Evolutionary conservation across 2,329 filamentous ascomycete genomes (phyloP).

Genomic region (Pyricularia grisea): DNA sequence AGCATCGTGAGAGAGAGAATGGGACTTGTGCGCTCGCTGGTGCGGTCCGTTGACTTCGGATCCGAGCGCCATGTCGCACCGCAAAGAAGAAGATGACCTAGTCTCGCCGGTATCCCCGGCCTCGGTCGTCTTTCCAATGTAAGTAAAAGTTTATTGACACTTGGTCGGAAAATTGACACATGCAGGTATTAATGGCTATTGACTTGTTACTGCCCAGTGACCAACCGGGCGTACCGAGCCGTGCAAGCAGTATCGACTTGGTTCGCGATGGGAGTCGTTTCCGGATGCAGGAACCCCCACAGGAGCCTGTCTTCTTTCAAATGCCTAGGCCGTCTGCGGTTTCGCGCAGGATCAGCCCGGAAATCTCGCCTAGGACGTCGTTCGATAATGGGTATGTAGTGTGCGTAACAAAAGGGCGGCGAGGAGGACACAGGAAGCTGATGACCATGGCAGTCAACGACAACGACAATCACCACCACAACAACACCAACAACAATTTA

Average conservation of each 20-base stretch:
- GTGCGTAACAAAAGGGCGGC: not conserved
- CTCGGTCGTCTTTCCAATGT: slow-evolving; percentile 1
- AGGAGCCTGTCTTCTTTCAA: not conserved
- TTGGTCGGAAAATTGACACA: not conserved
- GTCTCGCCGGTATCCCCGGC: slow-evolving; percentile 1
- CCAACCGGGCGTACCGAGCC: not conserved
- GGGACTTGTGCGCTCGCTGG: not conserved
- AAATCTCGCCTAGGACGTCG: not conserved
- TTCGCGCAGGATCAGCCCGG: not conserved
- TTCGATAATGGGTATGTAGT: not conserved
- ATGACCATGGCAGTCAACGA: not conserved
- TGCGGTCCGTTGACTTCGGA: slow-evolving; percentile 1
- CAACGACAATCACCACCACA: not conserved
- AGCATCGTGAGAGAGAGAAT: not conserved
- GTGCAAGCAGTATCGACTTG: not conserved
- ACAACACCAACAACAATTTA: not conserved
- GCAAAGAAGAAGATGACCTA: slow-evolving; percentile 1
- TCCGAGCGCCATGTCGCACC: slow-evolving; percentile 1
- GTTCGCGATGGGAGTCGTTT: not conserved
- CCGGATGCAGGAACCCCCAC: not conserved
- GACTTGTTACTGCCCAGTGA: not conserved
- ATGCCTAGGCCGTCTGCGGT: not conserved
- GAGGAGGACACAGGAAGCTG: not conserved
- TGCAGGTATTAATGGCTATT: not conserved
- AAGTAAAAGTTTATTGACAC: not conserved